Base-by-base conservation (phyloP, 139 green algal species). In the Tetradesmus obliquus region DNA sequence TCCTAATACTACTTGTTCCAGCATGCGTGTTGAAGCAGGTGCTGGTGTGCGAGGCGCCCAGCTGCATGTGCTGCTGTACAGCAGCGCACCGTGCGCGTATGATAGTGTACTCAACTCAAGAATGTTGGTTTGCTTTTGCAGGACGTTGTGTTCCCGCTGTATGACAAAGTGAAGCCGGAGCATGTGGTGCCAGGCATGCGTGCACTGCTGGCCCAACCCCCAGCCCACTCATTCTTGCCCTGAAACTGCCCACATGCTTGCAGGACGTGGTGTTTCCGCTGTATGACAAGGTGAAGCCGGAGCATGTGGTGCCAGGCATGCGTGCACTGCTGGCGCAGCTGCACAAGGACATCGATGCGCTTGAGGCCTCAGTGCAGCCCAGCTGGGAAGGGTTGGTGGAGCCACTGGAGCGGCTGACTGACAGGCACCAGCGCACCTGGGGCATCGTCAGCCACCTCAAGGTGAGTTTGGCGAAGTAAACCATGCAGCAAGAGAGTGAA, bases 401-500 rank as follows among this genome's bases (percentile, higher is more conserved):
- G 88, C 98, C 98, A 0, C 90, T 99, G 80, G 98, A 99, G 93
- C 91, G 93, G 22, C 95, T 99, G 15, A 87, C 83, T 0, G 98
- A 99, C 94, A 93, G 93, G 9, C 94, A 99, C 79, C 90, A 93
- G 58, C 91, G 96, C n/a, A 93, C 96, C 10, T 99, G 98, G 98
- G 97, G 97, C 91, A 95, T 97, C 32, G 98, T 99, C 9, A 94
- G 82, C 54, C 98, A 99, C 94, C 96, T 99, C 24, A 99, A 99
- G 96, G 95, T 95, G 81, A 4, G 84, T n/a, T n/a, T n/a, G n/a
- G n/a, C n/a, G n/a, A n/a, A n/a, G n/a, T n/a, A n/a, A n/a, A n/a
- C n/a, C n/a, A n/a, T n/a, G n/a, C n/a, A n/a, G n/a, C n/a, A n/a
- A n/a, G n/a, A n/a, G n/a, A n/a, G n/a, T n/a, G n/a, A n/a, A n/a